A percentile compares a stretch with the other conserved stretches of the same genome.
Conservation (phyloP, 495 filamentous ascomycete species). For the Penicillium silybi region DNA sequence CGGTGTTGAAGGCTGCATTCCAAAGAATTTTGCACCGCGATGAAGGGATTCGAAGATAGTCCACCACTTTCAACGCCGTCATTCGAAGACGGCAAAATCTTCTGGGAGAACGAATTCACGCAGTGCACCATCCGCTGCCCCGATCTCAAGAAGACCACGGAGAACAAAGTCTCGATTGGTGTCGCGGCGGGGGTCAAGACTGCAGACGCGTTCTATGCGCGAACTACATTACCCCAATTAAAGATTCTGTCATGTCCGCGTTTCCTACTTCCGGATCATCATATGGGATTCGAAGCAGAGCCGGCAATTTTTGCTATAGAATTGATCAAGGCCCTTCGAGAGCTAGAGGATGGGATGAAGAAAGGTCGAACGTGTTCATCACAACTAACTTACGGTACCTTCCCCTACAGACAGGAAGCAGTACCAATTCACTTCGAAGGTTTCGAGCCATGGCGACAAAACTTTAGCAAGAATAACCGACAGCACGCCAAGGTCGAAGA, state of each 20-base stretch:
- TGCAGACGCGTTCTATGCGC: not conserved
- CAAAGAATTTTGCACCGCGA: not conserved
- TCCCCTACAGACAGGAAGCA: too few relatives aligned
- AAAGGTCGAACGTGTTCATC: too few relatives aligned
- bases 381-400: too few relatives aligned
- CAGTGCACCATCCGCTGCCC: not conserved
- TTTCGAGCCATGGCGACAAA: too few relatives aligned
- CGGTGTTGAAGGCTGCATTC: not conserved
- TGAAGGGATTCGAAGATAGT: not conserved
- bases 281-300: not conserved
- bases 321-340: not conserved
- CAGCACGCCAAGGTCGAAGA: too few relatives aligned
- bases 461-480: too few relatives aligned
- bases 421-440: too few relatives aligned
- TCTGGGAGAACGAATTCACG: not conserved
- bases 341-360: not conserved
- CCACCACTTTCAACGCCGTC: not conserved
- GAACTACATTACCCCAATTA: not conserved
- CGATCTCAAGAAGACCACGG: not conserved
- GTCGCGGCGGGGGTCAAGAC: not conserved
- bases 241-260: not conserved
- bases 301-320: not conserved
- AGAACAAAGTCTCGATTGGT: not conserved
- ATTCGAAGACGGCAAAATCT: not conserved
- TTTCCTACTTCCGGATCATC: not conserved